phyloP scores from a whole-genome alignment of 2,329 filamentous ascomycete genomes.

The Arthrobotrys musiformis region DNA sequence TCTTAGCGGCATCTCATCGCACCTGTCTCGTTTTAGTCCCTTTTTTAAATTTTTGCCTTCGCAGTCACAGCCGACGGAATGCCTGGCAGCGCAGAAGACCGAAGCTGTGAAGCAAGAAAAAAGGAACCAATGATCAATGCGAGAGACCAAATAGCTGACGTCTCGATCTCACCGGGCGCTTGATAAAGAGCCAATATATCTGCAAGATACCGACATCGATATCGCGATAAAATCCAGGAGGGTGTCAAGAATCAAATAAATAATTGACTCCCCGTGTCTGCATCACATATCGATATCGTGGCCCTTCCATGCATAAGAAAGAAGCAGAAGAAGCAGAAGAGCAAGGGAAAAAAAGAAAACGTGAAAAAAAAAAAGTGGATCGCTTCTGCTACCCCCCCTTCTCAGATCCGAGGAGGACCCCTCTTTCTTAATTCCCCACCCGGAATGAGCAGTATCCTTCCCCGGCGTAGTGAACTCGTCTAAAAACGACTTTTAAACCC shows the following conservation, averaged over 20 bases:
- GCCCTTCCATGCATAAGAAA: conserved; percentile 7
- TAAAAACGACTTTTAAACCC: conserved; percentile 27
- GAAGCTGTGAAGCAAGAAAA: not conserved
- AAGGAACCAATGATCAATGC: not conserved
- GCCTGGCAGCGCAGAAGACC: conserved; percentile 30
- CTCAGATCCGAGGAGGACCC: conserved; percentile 8
- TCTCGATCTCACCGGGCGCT: not conserved
- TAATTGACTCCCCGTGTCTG: conserved; percentile 9
- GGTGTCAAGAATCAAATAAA: too few relatives aligned
- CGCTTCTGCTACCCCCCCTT: conserved; percentile 20
- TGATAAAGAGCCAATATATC: conserved; percentile 6
- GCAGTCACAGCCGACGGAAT: not conserved
- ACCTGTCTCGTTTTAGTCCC: not conserved
- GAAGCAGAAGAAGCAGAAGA: not conserved
- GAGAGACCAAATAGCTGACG: not conserved
- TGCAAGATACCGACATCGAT: conserved; percentile 4
- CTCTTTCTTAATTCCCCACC: conserved; percentile 35
- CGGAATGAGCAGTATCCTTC: conserved; percentile 50
- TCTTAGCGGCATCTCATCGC: conserved; percentile 21
- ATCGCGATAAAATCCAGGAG: not conserved
- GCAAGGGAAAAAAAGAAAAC: too few relatives aligned
- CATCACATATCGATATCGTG: conserved; percentile 27
- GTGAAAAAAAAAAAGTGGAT: too few relatives aligned
- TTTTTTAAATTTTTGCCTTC: not conserved
- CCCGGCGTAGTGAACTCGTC: conserved; percentile 50